Conservation (phyloP, 2,329 filamentous ascomycete species). For the Colletotrichum sp. region DNA sequence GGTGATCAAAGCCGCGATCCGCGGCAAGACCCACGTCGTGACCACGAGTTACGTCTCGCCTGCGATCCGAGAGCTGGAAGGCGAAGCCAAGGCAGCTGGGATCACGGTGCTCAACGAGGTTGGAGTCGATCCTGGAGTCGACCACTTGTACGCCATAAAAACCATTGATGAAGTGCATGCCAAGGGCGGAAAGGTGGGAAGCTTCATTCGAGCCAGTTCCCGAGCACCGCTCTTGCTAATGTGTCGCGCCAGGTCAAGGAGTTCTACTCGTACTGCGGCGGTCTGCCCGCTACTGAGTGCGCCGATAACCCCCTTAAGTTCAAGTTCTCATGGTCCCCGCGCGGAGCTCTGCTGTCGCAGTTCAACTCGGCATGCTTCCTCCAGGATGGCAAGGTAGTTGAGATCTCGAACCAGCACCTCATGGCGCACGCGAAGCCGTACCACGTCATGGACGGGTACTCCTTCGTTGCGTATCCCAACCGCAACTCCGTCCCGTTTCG, state of each 20-base stretch:
- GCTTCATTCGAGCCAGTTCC: rapidly evolving
- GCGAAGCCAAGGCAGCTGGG: slow-evolving; percentile 65
- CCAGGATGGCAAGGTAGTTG: slow-evolving; percentile 62
- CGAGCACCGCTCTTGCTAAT: neutral
- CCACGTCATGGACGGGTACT: slow-evolving; percentile 59
- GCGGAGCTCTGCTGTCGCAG: slow-evolving; percentile 71
- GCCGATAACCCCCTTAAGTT: slow-evolving; percentile 74
- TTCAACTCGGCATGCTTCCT: slow-evolving; percentile 70
- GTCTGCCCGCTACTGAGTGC: slow-evolving; percentile 59
- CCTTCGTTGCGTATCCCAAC: slow-evolving; percentile 76
- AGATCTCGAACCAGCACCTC: slow-evolving; percentile 46
- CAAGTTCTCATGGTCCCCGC: slow-evolving; percentile 71
- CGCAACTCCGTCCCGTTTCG: slow-evolving; percentile 70
- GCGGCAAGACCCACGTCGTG: slow-evolving; percentile 73
- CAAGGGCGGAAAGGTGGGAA: slow-evolving; percentile 61
- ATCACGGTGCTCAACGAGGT: slow-evolving; percentile 79
- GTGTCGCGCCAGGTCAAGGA: slow-evolving; percentile 47
- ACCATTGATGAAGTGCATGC: slow-evolving; percentile 71
- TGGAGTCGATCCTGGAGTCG: slow-evolving; percentile 54
- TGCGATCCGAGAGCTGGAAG: slow-evolving; percentile 71
- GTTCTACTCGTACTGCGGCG: slow-evolving; percentile 72
- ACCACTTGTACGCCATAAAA: slow-evolving; percentile 62
- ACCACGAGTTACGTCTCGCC: slow-evolving; percentile 78
- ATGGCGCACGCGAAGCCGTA: slow-evolving; percentile 74
- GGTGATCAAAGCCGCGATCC: slow-evolving; percentile 73